Evolutionary conservation across 371 early-diverging fungal species (phyloP).

Genomic region (Batrachochytrium dendrobatidis): DNA sequence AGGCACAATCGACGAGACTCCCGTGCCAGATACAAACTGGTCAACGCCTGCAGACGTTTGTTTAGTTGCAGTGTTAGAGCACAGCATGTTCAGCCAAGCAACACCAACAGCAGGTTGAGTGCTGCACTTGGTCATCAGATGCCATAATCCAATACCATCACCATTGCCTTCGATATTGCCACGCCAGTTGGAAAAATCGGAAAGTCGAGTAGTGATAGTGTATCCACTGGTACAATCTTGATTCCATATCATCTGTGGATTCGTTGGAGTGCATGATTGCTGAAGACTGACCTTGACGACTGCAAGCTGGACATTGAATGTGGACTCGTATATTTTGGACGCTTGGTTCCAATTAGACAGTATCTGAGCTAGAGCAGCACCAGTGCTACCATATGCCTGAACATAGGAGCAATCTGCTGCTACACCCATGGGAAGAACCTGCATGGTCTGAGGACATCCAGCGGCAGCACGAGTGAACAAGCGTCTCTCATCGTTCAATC

Average conservation of each 20-base stretch:
- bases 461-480: slow-evolving; percentile 12
- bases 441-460: slow-evolving; percentile 23
- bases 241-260: slow-evolving; percentile 62
- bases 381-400: slow-evolving; percentile 20
- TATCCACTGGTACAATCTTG: slow-evolving; percentile 64
- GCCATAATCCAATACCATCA: slow-evolving; percentile 87
- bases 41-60: slow-evolving; percentile 15
- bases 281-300: slow-evolving; percentile 72
- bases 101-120: slow-evolving; percentile 84
- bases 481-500: slow-evolving; percentile 1
- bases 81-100: slow-evolving; percentile 68
- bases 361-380: slow-evolving; percentile 26
- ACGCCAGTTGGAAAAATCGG: slow-evolving; percentile 88
- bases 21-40: slow-evolving; percentile 72
- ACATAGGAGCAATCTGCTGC: slow-evolving; percentile 44
- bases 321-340: slow-evolving; percentile 76
- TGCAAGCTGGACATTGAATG: slow-evolving; percentile 85
- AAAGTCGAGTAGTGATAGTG: slow-evolving; percentile 68
- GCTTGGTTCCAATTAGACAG: slow-evolving; percentile 32
- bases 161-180: slow-evolving; percentile 42
- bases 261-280: slow-evolving; percentile 35
- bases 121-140: slow-evolving; percentile 80
- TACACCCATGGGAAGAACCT: slow-evolving; percentile 29
- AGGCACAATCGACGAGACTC: slow-evolving; percentile 74
- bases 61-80: slow-evolving; percentile 7